Base-by-base conservation (phyloP, 495 filamentous ascomycete species). In the Xylaria acuta region DNA sequence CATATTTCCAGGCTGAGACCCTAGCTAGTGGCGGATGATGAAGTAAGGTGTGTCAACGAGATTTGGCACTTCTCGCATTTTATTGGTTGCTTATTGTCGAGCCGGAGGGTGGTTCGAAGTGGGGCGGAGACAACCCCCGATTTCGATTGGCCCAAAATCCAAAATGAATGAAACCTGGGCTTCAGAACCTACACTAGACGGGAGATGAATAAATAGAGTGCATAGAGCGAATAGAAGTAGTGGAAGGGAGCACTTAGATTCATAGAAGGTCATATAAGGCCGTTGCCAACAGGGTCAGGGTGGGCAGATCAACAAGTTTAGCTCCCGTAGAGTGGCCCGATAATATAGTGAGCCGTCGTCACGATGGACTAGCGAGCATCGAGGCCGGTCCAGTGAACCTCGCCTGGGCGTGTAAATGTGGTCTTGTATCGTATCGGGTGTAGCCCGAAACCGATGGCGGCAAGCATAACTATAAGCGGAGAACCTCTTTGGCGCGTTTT, bases 21-120 rank as follows among this genome's bases (percentile, higher is more conserved):
- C 76, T 73, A 71, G 78, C 71, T 80, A 80, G 78, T 72, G 78
- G 78, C 76, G 76, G 75, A 80, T 67, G 75, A 70, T 77, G 72
- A 80, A 75, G 74, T 74, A 74, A 78, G 76, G 76, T 79, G 74
- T 78, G 74, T 75, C 49, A 66, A 73, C 45, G 74, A 41, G 65
- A 77, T 74, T 43, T 71, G 60, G 72, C 74, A 64, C n/a, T 59
- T 75, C 51, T 75, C 62, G 16, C 45, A 45, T 53, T 34, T 75
- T 25, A 79, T 78, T 79, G 77, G 77, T 47, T 51, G 22, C 7
- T 36, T 38, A 0, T 12, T 14, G 22, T 41, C 12, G 69, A 76
- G 69, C 71, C 72, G 75, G 71, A 74, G 76, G 71, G 72, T 59
- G 66, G 73, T 14, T 71, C 62, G 59, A 60, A 43, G 77, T 77